Evolutionary conservation across 1,284 basidiomycete species (phyloP), one percentile per base, ranked within the genome.

Genomic region (Ceratobasidium sp.): DNA sequence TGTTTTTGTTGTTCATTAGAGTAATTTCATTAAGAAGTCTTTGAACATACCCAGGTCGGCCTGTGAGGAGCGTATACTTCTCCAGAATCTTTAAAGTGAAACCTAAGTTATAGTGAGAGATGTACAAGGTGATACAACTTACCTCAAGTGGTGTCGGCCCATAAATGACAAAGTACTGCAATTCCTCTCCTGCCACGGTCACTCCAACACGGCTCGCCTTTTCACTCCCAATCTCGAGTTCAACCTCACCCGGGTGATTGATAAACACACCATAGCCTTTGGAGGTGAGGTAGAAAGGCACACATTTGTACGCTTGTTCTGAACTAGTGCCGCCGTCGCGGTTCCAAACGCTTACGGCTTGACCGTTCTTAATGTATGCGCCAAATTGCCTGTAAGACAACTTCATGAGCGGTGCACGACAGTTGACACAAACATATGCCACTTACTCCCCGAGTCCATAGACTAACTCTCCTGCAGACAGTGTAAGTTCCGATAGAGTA

Each of bases 241-340:
- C 92, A 33, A 93, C 91, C 82, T 94, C 93, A n/a, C 92, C 93
- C 1, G 92, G 88, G 81, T 93, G 90, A 84, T 93, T 93, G 83
- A 94, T 90, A 83, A 94, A 94, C 23, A 94, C 88, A 49, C 92
- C 93, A 80, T 94, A 94, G 78, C 90, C 90, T 61, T 90, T 86
- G 82, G 91, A 91, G 5, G 91, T 92, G 81, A 92, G 89, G 81
- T 92, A 92, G 83, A 93, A 92, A 1, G 91, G 91, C n/a, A 92
- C 87, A 79, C 90, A 91, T 88, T 92, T 94, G 85, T 94, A 94
- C 1, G 91, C 91, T 82, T 93, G 92, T 75, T 94, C 92, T 10
- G 72, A 81, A 44, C 79, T 77, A 0, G 91, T 92, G 64, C 91
- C 91, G 55, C 91, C 91, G 83, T 93, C 92, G 81, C 91, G 90